A percentile compares a stretch with the other conserved stretches of the same genome.
Evolutionary conservation across 148 eudicot species (phyloP).

Genomic region (Chenopodium berlandieri): DNA sequence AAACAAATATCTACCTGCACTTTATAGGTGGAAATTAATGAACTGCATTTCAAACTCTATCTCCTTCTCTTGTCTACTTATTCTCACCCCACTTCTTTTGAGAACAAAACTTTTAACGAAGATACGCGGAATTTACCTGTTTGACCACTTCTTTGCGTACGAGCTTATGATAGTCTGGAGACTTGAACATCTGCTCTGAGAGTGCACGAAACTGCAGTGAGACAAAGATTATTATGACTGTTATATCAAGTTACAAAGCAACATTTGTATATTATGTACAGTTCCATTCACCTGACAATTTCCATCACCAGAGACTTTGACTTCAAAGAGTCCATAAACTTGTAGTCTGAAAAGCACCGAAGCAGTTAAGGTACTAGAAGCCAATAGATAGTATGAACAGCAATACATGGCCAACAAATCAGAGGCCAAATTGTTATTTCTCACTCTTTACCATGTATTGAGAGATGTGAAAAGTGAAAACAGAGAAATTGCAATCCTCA

Average conservation of each 20-base stretch:
- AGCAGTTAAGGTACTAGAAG: neutral
- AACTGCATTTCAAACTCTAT: neutral
- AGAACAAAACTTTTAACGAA: neutral
- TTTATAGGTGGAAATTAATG: neutral
- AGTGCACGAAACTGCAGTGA: constrained; percentile 84
- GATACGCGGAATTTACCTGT: constrained; percentile 55
- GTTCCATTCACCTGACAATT: constrained; percentile 81
- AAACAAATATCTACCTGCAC: neutral
- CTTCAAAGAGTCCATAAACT: constrained; percentile 74
- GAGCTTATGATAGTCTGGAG: constrained; percentile 79
- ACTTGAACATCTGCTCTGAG: constrained; percentile 79
- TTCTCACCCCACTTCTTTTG: neutral
- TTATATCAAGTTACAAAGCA: neutral
- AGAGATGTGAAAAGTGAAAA: neutral
- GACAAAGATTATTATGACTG: constrained; percentile 17
- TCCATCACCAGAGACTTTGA: constrained; percentile 89
- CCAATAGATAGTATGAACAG: constrained; percentile 3
- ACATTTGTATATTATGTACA: neutral
- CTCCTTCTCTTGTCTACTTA: neutral
- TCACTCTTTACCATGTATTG: neutral
- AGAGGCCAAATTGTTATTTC: neutral
- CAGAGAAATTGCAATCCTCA: neutral
- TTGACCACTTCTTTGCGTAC: constrained; percentile 79
- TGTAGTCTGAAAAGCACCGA: constrained; percentile 51
- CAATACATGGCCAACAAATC: neutral